Evolutionary conservation across 306 rosid genomes (phyloP).

Genomic region (Fragaria iinumae): DNA sequence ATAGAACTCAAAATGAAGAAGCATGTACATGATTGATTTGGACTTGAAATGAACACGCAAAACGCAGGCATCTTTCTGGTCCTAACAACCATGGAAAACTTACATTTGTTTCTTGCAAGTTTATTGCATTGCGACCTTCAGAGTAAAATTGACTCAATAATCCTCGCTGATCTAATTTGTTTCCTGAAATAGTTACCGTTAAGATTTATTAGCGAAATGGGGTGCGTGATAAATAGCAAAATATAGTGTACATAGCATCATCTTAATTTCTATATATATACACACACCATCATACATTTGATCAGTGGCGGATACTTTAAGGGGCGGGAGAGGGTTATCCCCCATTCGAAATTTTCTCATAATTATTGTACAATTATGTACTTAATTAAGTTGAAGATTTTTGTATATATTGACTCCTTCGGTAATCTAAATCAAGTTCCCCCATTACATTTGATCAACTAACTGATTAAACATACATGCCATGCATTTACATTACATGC

Average conservation of each 20-base stretch:
- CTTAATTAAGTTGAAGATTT: too few species aligned
- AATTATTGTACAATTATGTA: too few species aligned
- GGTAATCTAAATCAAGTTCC: too few species aligned
- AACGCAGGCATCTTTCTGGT: background rate
- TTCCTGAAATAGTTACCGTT: background rate
- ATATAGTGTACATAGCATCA: too few species aligned
- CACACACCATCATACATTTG: too few species aligned
- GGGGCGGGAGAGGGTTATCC: too few species aligned
- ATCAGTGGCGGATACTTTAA: too few species aligned
- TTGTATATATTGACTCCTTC: too few species aligned
- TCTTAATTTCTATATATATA: too few species aligned
- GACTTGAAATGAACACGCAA: background rate
- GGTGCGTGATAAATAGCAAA: too few species aligned
- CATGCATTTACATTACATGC: background rate
- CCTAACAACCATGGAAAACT: slow-evolving; percentile 9
- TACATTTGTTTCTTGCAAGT: background rate
- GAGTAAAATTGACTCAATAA: background rate
- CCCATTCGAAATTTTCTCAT: too few species aligned
- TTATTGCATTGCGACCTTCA: background rate
- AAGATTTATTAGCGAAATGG: background rate
- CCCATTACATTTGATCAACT: too few species aligned
- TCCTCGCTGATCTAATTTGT: background rate
- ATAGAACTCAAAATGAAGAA: background rate
- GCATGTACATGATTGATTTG: background rate
- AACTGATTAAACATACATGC: background rate